Percentiles rank a stretch among this genome's conserved stretches.
These are phyloP conservation scores for Talaromyces adpressus DNA, from an alignment of 495 filamentous ascomycete genomes.

Conservation along the genomic window DNA sequence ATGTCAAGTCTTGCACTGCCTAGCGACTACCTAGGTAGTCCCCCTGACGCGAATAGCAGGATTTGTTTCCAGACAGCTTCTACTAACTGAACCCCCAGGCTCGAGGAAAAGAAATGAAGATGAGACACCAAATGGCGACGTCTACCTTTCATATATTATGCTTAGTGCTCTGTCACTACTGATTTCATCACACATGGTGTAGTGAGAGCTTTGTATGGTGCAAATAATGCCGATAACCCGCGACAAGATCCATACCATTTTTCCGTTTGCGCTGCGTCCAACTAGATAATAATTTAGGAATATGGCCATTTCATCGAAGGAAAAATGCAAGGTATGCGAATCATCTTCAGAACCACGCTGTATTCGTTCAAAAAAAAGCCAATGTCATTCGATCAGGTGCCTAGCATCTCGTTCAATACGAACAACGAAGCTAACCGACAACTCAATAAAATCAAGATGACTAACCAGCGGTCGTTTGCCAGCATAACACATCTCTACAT, in stretches of 20 bases:
- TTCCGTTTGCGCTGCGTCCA: background rate
- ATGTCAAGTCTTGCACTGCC: background rate
- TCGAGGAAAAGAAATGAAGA: background rate
- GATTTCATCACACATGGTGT: background rate
- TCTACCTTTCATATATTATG: background rate
- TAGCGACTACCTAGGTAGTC: background rate
- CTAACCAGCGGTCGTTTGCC: background rate
- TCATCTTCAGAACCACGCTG: background rate
- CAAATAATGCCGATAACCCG: background rate
- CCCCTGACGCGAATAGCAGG: background rate
- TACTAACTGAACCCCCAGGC: background rate
- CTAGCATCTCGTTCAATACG: background rate
- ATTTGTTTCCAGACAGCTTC: background rate
- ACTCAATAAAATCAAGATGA: background rate
- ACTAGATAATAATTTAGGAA: background rate
- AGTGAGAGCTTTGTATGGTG: background rate
- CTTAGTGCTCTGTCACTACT: background rate
- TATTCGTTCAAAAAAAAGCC: background rate
- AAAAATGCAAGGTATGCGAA: background rate
- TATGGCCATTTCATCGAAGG: background rate
- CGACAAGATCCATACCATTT: background rate
- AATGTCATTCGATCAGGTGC: background rate
- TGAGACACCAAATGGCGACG: background rate
- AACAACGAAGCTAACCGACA: background rate
- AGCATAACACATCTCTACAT: background rate